Evolutionary conservation across 2,329 filamentous ascomycete genomes (phyloP).

Genomic region (Aquanectria penicillioides): DNA sequence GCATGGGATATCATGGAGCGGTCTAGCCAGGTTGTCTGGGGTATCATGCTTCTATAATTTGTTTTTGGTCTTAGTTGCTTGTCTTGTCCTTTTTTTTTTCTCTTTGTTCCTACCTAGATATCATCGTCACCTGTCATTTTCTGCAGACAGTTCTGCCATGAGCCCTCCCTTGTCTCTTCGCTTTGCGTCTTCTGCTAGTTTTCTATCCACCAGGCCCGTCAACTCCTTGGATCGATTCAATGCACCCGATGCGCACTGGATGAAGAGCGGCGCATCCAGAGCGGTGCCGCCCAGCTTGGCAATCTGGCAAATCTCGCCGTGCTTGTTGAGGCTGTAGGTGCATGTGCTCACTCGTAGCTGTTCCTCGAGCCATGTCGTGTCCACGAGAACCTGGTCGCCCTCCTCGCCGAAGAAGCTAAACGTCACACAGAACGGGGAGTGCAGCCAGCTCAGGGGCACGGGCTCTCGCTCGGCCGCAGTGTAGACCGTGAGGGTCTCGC

Average conservation of each 20-base stretch:
- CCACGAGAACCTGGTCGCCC: constrained; percentile 74
- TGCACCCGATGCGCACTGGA: constrained; percentile 80
- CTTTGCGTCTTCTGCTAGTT: constrained; percentile 81
- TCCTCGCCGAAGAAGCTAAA: constrained; percentile 85
- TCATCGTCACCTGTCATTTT: constrained; percentile 74
- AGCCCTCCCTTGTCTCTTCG: constrained; percentile 81
- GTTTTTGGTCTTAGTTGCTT: constrained; percentile 23
- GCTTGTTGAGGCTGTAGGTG: constrained; percentile 86
- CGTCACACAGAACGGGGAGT: constrained; percentile 90
- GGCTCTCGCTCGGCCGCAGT: constrained; percentile 87
- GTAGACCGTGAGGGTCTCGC: constrained; percentile 86
- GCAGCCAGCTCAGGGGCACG: constrained; percentile 88
- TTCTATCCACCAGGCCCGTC: constrained; percentile 76
- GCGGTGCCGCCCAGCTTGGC: constrained; percentile 88
- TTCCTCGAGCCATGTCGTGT: constrained; percentile 79
- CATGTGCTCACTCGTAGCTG: constrained; percentile 78
- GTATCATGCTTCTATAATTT: constrained; percentile 44
- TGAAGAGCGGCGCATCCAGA: constrained; percentile 80
- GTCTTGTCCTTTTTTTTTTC: constrained; percentile 19
- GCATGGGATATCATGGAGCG: constrained; percentile 25
- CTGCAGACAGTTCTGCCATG: constrained; percentile 80
- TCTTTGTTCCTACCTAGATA: constrained; percentile 24
- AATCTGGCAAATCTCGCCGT: constrained; percentile 91
- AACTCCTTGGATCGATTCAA: constrained; percentile 84
- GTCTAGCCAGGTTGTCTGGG: constrained; percentile 29